phyloP scores from a whole-genome alignment of 495 filamentous ascomycete genomes.

The Hypoxylon subgilvum region DNA sequence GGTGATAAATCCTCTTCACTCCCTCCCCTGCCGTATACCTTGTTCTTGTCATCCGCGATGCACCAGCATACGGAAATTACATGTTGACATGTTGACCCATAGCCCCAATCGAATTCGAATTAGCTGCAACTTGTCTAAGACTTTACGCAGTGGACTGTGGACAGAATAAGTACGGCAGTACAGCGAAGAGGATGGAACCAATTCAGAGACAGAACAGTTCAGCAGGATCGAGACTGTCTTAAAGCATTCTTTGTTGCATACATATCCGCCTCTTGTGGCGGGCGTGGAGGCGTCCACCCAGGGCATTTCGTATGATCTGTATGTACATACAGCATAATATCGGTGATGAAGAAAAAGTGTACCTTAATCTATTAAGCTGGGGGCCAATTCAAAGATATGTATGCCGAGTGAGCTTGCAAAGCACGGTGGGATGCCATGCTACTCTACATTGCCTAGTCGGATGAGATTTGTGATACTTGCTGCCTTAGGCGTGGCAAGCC shows the following conservation, averaged over 20 bases:
- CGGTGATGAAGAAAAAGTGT: slow-evolving; percentile 1
- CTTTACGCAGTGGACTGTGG: slow-evolving; percentile 10
- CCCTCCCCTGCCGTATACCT: slow-evolving; percentile 27
- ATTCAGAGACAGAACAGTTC: slow-evolving; percentile 29
- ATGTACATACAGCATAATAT: too few relatives aligned
- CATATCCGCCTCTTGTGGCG: slow-evolving; percentile 16
- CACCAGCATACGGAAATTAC: slow-evolving; percentile 39
- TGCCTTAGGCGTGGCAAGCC: slow-evolving; percentile 27
- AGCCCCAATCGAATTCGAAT: slow-evolving; percentile 24
- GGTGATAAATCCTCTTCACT: slow-evolving; percentile 23
- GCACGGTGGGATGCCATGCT: slow-evolving; percentile 25
- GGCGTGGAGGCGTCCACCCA: slow-evolving; percentile 5
- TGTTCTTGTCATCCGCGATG: slow-evolving; percentile 35
- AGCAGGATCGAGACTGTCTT: slow-evolving; percentile 28
- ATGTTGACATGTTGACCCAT: slow-evolving; percentile 32
- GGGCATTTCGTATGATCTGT: slow-evolving; percentile 1
- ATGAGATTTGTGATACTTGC: slow-evolving; percentile 28
- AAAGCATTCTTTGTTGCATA: slow-evolving; percentile 28
- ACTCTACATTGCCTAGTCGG: slow-evolving; percentile 20
- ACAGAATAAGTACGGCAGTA: slow-evolving; percentile 20
- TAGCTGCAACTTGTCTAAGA: slow-evolving; percentile 29
- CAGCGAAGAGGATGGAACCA: slow-evolving; percentile 17
- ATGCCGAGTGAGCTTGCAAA: slow-evolving; percentile 15
- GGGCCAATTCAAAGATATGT: slow-evolving; percentile 11
- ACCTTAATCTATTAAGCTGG: slow-evolving; percentile 11